Base-by-base conservation (phyloP, 1,284 basidiomycete genomes). In the Malassezia furfur region DNA sequence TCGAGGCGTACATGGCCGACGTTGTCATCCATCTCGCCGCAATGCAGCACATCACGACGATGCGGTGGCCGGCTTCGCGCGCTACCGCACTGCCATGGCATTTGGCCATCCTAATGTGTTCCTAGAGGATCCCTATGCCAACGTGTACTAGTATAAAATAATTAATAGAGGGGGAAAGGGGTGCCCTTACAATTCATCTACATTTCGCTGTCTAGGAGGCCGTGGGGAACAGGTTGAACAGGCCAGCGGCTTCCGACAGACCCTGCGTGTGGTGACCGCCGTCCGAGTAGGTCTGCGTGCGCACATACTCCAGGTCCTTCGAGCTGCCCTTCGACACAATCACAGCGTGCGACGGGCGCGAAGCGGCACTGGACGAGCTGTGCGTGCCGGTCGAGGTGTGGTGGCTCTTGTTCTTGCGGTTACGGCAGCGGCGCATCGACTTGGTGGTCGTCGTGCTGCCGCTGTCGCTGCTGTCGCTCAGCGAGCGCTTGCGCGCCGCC, bases 321-420 rank as follows among this genome's bases (percentile, higher is more conserved):
- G 52, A 48, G 37, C 52, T 54, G 45, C 46, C 52, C 41, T 54
- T 45, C 37, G 52, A 54, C 38, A 48, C 52, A 11, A 47, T 31
- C 21, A 41, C 38, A 5, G 30, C 52, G 25, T 48, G 47, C 30
- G 31, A 28, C 9, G 34, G 44, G 12, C 11, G 25, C 2, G 32
- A 17, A 7, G 25, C n/a, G 25, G n/a, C 35, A 35, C 34, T 32
- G 31, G 43, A 32, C 36, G 36, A 30, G 43, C 7, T 31, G 25
- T 11, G 8, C 17, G 8, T 45, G 43, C 43, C 21, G 43, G 8
- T 31, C 7, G 25, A 32, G 15, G 28, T 11, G 43, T 43, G 28
- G 38, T 40, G 38, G 14, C 22, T 9, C 38, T 40, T 40, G 38
- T 40, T 10, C n/a, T 30, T 43, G 38, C 22, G 38, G 25, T 46